Evolutionary conservation across 192 early-diverging fungal genomes (phyloP), one percentile per base, ranked within the genome.

Genomic region (Podochytrium sp.): DNA sequence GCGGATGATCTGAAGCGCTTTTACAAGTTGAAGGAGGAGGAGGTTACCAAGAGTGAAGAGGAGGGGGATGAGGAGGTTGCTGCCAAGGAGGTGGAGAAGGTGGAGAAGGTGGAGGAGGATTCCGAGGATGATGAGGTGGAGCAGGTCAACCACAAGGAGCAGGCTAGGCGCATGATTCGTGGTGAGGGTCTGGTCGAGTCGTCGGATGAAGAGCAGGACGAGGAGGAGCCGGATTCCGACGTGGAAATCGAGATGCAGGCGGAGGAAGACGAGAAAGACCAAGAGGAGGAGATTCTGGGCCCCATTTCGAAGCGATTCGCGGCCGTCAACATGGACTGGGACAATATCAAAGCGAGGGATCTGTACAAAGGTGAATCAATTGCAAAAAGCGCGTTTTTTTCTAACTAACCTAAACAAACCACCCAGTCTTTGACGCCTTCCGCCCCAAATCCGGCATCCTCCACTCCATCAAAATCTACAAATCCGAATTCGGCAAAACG

Each of bases 291-390:
- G 29, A 53, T 37, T 6, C 23, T 55, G 2, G 74, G 74, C 1
- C 74, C 74, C 2, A 38, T 65, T 33, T 65, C 95, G 1, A 73
- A 77, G 29, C 83, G 96, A 29, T 88, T 98, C 63, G 97, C 96
- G 20, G 85, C 88, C 14, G 92, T 98, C 30, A 96, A 97, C 73
- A 77, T 99, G 88, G 96, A 99, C 77, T 98, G 97, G 97, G 92
- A 94, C 73, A 89, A 98, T 61, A 83, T 98, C 61, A 94, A 77
- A 55, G 78, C 78, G 57, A 1, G 35, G 33, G 33, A 34, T 38
- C 30, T 73, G 27, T 40, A 29, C 40, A 57, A 43, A 43, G 33
- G 32, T 37, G 18, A 57, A 27, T 57, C 55, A 57, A 57, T 57
- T 30, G 1, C 30, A 20, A 27, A 34, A 12, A 58, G 7, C 7